Conservation (phyloP, 768 basidiomycete genomes). For the Panaeolus cyanescens region DNA sequence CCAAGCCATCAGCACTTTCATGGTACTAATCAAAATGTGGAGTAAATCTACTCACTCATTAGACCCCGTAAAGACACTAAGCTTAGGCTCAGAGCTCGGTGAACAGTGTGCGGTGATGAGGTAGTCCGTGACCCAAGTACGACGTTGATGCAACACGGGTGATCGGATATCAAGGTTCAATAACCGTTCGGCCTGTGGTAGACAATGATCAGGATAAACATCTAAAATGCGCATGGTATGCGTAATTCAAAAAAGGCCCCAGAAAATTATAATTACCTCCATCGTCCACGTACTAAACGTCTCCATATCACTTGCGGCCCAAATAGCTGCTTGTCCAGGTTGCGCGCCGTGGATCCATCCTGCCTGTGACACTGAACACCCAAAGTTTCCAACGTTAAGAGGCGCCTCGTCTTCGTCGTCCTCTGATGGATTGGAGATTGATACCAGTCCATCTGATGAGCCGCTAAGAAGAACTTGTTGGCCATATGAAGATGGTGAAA, state of each 20-base stretch:
- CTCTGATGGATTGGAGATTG: conserved; percentile 70
- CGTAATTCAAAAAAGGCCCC: too few relatives aligned
- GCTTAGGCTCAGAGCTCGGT: conserved; percentile 29
- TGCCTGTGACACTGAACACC: conserved; percentile 75
- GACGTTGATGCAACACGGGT: conserved; percentile 56
- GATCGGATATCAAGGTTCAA: conserved; percentile 63
- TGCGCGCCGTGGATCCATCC: conserved; percentile 54
- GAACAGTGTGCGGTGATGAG: conserved; percentile 55
- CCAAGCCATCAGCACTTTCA: conserved; percentile 1
- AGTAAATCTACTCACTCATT: conserved; percentile 56
- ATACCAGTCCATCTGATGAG: conserved; percentile 83
- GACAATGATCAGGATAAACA: background rate
- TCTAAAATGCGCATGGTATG: background rate
- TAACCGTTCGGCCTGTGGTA: conserved; percentile 56
- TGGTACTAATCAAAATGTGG: background rate
- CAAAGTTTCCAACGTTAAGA: conserved; percentile 82
- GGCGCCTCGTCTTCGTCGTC: conserved; percentile 88
- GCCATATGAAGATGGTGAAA: conserved; percentile 26
- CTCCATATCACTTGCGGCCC: conserved; percentile 95
- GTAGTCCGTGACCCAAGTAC: conserved; percentile 82
- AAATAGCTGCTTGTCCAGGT: conserved; percentile 45
- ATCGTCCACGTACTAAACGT: conserved; percentile 83
- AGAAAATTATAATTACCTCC: conserved; percentile 50
- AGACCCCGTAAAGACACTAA: conserved; percentile 69
- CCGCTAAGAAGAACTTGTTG: conserved; percentile 66